A percentile compares a stretch with the other conserved stretches of the same genome.
These are phyloP conservation scores for Chalaropsis ovoidea DNA, from an alignment of 2,329 filamentous ascomycete genomes.

Conservation along the genomic window DNA sequence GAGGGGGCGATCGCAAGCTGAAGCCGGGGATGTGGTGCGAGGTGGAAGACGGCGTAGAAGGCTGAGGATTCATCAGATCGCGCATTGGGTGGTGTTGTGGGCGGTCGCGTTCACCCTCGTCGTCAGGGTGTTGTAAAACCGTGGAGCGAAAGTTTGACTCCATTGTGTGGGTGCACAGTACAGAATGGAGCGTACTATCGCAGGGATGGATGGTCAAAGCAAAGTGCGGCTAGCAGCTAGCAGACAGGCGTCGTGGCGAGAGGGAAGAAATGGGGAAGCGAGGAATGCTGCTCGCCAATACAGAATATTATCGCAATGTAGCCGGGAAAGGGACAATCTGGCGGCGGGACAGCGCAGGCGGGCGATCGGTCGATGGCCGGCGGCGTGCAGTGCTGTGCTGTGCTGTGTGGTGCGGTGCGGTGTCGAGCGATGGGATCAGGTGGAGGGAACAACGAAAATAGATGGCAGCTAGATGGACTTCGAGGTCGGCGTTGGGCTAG, in stretches of 20 bases:
- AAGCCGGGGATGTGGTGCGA: constrained; percentile 38
- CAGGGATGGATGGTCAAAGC: constrained; percentile 11
- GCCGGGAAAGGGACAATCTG: no score
- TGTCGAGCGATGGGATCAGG: background rate
- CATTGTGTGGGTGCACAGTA: constrained; percentile 32
- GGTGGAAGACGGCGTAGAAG: constrained; percentile 26
- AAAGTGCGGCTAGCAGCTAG: background rate
- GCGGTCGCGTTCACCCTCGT: constrained; percentile 32
- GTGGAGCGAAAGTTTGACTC: constrained; percentile 43
- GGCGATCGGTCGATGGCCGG: no score
- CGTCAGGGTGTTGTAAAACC: constrained; percentile 40
- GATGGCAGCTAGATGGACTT: background rate
- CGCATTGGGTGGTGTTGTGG: constrained; percentile 34
- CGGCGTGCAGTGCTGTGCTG: no score
- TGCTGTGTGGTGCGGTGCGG: no score
- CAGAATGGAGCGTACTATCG: background rate
- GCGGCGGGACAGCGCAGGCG: no score
- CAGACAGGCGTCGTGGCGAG: background rate
- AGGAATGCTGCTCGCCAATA: background rate
- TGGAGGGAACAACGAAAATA: background rate
- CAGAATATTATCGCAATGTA: background rate
- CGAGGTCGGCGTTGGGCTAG: no score
- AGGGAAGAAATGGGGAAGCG: background rate
- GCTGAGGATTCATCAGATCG: constrained; percentile 40
- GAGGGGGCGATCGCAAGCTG: constrained; percentile 41